Evolutionary conservation across 495 filamentous ascomycete genomes (phyloP).

Genomic region (Penicillium canescens): DNA sequence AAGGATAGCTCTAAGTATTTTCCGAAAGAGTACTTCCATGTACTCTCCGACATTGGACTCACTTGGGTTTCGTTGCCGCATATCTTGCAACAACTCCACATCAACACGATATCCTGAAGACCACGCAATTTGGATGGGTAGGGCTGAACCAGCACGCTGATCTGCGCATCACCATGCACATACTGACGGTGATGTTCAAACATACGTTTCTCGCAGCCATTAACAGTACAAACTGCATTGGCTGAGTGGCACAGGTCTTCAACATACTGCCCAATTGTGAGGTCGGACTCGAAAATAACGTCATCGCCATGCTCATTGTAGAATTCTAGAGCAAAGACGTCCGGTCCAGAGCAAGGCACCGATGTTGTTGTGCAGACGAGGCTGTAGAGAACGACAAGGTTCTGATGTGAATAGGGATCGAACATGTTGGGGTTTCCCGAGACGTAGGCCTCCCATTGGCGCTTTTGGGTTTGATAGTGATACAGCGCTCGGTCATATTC

Average conservation of each 20-base stretch:
- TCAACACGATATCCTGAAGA: constrained; percentile 77
- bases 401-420: constrained; percentile 91
- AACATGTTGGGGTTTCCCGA: constrained; percentile 82
- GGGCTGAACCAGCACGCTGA: constrained; percentile 84
- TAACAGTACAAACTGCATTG: constrained; percentile 71
- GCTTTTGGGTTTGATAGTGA: constrained; percentile 90
- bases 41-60: constrained; percentile 90
- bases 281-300: constrained; percentile 74
- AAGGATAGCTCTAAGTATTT: constrained; percentile 98
- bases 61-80: constrained; percentile 88
- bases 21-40: constrained; percentile 98
- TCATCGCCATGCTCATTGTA: constrained; percentile 83
- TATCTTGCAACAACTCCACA: constrained; percentile 96
- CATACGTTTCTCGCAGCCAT: constrained; percentile 88
- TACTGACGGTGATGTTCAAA: constrained; percentile 94
- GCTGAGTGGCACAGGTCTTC: constrained; percentile 83
- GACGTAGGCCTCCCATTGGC: constrained; percentile 93
- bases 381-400: constrained; percentile 91
- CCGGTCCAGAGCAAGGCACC: constrained; percentile 88
- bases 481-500: constrained; percentile 95
- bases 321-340: constrained; percentile 80
- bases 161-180: constrained; percentile 91
- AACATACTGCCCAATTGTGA: constrained; percentile 92
- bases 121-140: constrained; percentile 69
- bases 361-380: constrained; percentile 88